phyloP scores from a whole-genome alignment of 2,329 filamentous ascomycete species.

The Colletotrichum somersetense region DNA sequence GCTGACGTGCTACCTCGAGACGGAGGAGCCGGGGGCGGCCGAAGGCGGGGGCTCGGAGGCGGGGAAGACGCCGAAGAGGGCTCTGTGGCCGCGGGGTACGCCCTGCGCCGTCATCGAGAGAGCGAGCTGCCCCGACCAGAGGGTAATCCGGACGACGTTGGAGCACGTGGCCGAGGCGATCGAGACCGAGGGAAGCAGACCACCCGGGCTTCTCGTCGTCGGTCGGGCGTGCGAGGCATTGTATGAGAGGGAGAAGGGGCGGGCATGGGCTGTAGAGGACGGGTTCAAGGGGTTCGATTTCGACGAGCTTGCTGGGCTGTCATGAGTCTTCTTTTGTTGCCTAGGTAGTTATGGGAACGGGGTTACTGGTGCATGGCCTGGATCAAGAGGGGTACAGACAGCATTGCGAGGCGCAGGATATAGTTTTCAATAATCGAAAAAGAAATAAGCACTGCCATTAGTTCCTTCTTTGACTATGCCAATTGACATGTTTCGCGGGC shows the following conservation, averaged over 20 bases:
- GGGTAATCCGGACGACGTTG: constrained; percentile 90
- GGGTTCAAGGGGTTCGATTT: constrained; percentile 82
- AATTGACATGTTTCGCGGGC: no score
- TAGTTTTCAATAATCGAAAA: not conserved
- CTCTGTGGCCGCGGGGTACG: constrained; percentile 79
- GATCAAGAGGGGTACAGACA: not conserved
- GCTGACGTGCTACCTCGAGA: constrained; percentile 65
- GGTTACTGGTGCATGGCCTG: not conserved
- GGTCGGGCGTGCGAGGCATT: constrained; percentile 87
- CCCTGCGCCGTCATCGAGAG: constrained; percentile 94
- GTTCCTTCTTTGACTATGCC: no score
- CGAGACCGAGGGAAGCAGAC: constrained; percentile 88
- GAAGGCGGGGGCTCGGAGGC: constrained; percentile 45
- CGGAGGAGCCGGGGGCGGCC: constrained; percentile 47
- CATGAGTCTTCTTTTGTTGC: constrained; percentile 2
- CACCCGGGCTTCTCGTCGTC: constrained; percentile 89
- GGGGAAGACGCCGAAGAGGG: constrained; percentile 44
- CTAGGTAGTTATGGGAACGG: not conserved
- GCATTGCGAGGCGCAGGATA: constrained; percentile 12
- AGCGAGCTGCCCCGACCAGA: constrained; percentile 93
- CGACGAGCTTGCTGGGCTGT: constrained; percentile 44
- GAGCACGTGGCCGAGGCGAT: constrained; percentile 84
- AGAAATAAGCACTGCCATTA: not conserved
- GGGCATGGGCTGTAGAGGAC: constrained; percentile 88
- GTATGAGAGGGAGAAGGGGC: constrained; percentile 66